Evolutionary conservation across 495 filamentous ascomycete species (phyloP).

Genomic region (Amphirosellinia nigrospora): DNA sequence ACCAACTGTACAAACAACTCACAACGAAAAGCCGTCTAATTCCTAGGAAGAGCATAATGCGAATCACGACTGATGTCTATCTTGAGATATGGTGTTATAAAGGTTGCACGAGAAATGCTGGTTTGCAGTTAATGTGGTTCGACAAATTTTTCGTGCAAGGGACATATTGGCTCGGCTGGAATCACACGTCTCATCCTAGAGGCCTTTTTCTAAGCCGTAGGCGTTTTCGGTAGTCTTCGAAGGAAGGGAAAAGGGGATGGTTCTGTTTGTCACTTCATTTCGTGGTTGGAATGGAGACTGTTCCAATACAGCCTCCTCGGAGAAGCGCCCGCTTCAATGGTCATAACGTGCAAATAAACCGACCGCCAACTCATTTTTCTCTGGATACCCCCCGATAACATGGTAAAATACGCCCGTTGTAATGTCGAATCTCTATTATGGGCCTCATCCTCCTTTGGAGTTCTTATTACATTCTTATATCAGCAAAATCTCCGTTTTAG

Average conservation of each 20-base stretch:
- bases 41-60: conserved; percentile 29
- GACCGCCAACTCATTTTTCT: conserved; percentile 9
- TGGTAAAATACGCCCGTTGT: conserved; percentile 19
- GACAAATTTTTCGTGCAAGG: background rate
- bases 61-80: conserved; percentile 24
- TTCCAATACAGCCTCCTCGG: conserved; percentile 2
- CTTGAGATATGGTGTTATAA: conserved; percentile 32
- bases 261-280: conserved; percentile 15
- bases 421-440: conserved; percentile 20
- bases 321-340: conserved; percentile 1
- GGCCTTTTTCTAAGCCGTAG: conserved; percentile 1
- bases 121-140: conserved; percentile 5
- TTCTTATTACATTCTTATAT: conserved; percentile 16
- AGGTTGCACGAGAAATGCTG: conserved; percentile 23
- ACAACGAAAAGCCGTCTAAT: conserved; percentile 32
- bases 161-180: background rate
- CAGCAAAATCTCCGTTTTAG: conserved; percentile 14
- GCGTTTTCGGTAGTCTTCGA: conserved; percentile 14
- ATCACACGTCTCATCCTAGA: background rate
- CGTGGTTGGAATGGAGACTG: conserved; percentile 1
- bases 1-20: conserved; percentile 30
- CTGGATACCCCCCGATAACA: conserved; percentile 26
- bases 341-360: conserved; percentile 2
- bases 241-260: conserved; percentile 11
- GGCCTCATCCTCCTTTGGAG: conserved; percentile 4